These are phyloP conservation scores for Penicillium diatomitis DNA, from an alignment of 495 filamentous ascomycete species.

Conservation along the genomic window DNA sequence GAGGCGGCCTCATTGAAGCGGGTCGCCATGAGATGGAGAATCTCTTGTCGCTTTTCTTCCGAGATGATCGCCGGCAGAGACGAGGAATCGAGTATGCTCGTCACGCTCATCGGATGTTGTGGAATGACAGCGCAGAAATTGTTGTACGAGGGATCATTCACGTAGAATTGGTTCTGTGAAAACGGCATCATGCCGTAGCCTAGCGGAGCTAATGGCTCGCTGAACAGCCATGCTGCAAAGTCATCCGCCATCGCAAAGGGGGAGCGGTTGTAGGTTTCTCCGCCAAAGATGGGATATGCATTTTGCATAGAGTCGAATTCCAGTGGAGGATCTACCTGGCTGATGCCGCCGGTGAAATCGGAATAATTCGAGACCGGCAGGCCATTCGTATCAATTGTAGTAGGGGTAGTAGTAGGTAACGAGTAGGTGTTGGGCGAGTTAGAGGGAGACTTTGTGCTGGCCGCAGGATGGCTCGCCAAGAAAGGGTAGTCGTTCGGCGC, in stretches of 20 bases:
- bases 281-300: slow-evolving; percentile 76
- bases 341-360: slow-evolving; percentile 13
- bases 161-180: slow-evolving; percentile 30
- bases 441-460: slow-evolving; percentile 10
- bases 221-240: slow-evolving; percentile 87
- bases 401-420: slow-evolving; percentile 11
- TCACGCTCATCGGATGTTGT: slow-evolving; percentile 82
- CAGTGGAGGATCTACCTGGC: slow-evolving; percentile 13
- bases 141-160: slow-evolving; percentile 32
- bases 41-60: slow-evolving; percentile 74
- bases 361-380: slow-evolving; percentile 19
- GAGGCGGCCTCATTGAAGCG: slow-evolving; percentile 76
- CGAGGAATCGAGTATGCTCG: slow-evolving; percentile 75
- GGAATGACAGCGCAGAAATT: slow-evolving; percentile 31
- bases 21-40: slow-evolving; percentile 77
- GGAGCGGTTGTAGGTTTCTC: slow-evolving; percentile 71
- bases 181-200: slow-evolving; percentile 32
- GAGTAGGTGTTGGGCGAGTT: slow-evolving; percentile 14
- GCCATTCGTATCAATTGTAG: slow-evolving; percentile 15
- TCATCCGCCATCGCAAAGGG: slow-evolving; percentile 86
- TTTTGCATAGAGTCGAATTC: slow-evolving; percentile 58
- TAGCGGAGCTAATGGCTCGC: slow-evolving; percentile 42
- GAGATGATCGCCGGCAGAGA: slow-evolving; percentile 73
- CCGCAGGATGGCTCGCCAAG: slow-evolving; percentile 8
- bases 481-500: slow-evolving; percentile 14